Evolutionary conservation across 2,329 filamentous ascomycete genomes (phyloP).

Genomic region (Diplodia seriata): DNA sequence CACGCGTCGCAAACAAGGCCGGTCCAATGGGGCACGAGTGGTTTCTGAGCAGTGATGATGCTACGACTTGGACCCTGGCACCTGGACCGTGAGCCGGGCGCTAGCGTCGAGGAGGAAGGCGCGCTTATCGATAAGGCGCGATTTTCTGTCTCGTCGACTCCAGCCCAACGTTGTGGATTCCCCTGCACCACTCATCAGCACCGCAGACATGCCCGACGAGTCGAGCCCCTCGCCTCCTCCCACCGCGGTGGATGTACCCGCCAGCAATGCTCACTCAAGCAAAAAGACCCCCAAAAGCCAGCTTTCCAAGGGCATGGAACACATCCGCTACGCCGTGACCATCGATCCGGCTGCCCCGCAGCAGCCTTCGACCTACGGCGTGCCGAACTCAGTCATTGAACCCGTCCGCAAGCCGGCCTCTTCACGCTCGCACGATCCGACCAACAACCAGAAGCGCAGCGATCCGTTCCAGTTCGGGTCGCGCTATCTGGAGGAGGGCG

Average conservation of each 20-base stretch:
- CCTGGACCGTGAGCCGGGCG: neutral
- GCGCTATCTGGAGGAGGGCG: conserved; percentile 79
- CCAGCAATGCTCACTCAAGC: neutral
- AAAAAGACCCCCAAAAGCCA: conserved; percentile 48
- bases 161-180: neutral
- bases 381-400: conserved; percentile 51
- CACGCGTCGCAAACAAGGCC: conserved; percentile 13
- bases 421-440: conserved; percentile 71
- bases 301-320: conserved; percentile 60
- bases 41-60: conserved; percentile 26
- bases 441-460: conserved; percentile 80
- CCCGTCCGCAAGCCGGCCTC: conserved; percentile 57
- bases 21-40: conserved; percentile 13
- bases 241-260: neutral
- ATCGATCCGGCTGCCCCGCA: conserved; percentile 44
- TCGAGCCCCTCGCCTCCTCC: neutral
- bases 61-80: neutral
- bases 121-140: conserved; percentile 24
- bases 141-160: conserved; percentile 3
- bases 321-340: conserved; percentile 59
- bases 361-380: conserved; percentile 53
- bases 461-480: conserved; percentile 97
- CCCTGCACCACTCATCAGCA: neutral
- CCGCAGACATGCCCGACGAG: neutral
- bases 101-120: neutral